Base-by-base conservation (phyloP, 2,329 filamentous ascomycete genomes). In the Alternaria brassicicola region DNA sequence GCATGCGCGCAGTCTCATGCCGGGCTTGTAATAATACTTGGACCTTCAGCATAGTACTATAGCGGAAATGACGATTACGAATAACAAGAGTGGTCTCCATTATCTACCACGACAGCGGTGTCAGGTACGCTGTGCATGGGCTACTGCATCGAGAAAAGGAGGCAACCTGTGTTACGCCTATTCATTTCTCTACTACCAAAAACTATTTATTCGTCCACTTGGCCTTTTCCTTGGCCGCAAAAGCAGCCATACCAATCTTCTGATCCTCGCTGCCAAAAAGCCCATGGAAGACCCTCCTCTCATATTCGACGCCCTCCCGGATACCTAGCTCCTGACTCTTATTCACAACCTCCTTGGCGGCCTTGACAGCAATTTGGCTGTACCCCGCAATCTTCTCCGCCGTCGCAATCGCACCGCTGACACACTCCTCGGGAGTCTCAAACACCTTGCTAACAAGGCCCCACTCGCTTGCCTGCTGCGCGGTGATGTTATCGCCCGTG, bases 271-370 rank as follows among this genome's bases (percentile, higher is more conserved):
- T 96, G 21, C 94, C 95, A 81, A 99, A 99, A 72, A 97, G 75
- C 25, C 88, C 86, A 79, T 99, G 95, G 83, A 99, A 99, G 31
- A 98, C 85, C 52, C 93, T 86, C 74, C 95, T 85, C 85, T 99
- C 95, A 79, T 88, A 98, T 81, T 99, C 95, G 2, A 99, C 90
- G 13, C 95, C 95, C 73, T 98, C 95, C 68, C 90, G 83, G 59
- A 99, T 81, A 3, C 89, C 84, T 67, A 97, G 80, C 70, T 99
- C 95, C 83, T 98, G 93, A 78, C 93, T 97, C 88, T 97, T 98
- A 78, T 98, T 97, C 55, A 99, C 94, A n/a, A 95, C 94, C 83
- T 99, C 95, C 84, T 99, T 99, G 56, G 87, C 89, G 10, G 91
- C 95, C 80, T 92, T 88, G 57, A 96, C 87, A 1, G 94, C 91